These are phyloP conservation scores for Aureobasidium sp. DNA, from an alignment of 2,329 filamentous ascomycete species.

Conservation along the genomic window DNA sequence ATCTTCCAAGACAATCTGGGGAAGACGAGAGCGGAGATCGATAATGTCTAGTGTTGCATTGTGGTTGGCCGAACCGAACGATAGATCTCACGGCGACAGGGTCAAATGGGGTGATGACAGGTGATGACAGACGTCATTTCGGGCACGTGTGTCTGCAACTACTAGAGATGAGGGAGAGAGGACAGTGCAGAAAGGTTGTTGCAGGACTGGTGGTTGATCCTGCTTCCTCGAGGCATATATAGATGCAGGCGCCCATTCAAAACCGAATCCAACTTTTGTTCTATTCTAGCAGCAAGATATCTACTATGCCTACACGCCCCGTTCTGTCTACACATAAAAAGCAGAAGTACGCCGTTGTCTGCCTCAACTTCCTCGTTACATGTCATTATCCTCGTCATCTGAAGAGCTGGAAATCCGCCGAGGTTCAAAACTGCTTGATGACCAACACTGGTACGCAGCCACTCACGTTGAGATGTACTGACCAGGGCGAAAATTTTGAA, in stretches of 20 bases:
- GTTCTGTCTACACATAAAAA: not conserved
- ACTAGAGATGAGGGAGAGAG: not conserved
- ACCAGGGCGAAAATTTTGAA: not conserved
- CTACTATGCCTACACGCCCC: not conserved
- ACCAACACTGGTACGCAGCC: not conserved
- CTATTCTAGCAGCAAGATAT: not conserved
- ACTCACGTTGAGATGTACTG: not conserved
- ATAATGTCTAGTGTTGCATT: not conserved
- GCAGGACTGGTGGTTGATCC: not conserved
- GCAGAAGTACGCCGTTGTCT: not conserved
- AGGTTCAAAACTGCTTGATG: not conserved
- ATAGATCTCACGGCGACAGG: not conserved
- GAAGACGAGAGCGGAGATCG: not conserved
- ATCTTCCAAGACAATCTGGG: not conserved
- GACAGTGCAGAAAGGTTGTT: not conserved
- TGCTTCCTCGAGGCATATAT: slow-evolving; percentile 2
- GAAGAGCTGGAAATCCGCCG: not conserved
- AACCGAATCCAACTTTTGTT: not conserved
- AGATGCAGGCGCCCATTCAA: not conserved
- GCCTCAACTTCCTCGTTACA: not conserved
- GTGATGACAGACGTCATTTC: not conserved
- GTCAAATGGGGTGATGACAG: slow-evolving; percentile 12
- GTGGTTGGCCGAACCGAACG: slow-evolving; percentile 5
- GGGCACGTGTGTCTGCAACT: not conserved
- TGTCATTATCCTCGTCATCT: not conserved